Conservation (phyloP, 768 basidiomycete species). For the Lyophyllum decastes region DNA sequence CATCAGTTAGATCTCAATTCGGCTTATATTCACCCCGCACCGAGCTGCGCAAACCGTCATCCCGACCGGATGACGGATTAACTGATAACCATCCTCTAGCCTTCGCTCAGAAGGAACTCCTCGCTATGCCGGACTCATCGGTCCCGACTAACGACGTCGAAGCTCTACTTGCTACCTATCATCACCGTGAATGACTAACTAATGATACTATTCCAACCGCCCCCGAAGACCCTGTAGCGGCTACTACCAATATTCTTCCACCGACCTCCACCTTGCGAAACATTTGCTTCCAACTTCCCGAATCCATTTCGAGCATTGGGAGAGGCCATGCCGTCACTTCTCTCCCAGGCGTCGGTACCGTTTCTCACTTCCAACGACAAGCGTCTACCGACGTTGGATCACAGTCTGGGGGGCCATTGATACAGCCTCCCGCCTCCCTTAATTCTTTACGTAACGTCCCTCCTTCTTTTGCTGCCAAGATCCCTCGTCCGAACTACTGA, state of each 20-base stretch:
- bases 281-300: background rate
- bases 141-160: too few species aligned
- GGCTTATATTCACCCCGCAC: background rate
- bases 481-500: background rate
- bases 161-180: too few species aligned
- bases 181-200: background rate
- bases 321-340: conserved; percentile 6
- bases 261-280: background rate
- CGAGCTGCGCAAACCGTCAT: background rate
- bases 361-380: background rate
- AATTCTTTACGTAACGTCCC: background rate
- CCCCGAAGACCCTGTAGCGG: background rate
- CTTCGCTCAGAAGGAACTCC: background rate
- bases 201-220: background rate
- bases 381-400: background rate
- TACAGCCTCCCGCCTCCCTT: background rate
- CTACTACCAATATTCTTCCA: background rate
- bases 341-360: background rate
- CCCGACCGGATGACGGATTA: background rate
- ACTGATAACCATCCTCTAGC: background rate
- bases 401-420: background rate
- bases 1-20: background rate
- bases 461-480: background rate
- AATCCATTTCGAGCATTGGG: background rate
- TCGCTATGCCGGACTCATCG: too few species aligned